Conservation (phyloP, 805 yeast species). For the Ascoidea asiatica region DNA sequence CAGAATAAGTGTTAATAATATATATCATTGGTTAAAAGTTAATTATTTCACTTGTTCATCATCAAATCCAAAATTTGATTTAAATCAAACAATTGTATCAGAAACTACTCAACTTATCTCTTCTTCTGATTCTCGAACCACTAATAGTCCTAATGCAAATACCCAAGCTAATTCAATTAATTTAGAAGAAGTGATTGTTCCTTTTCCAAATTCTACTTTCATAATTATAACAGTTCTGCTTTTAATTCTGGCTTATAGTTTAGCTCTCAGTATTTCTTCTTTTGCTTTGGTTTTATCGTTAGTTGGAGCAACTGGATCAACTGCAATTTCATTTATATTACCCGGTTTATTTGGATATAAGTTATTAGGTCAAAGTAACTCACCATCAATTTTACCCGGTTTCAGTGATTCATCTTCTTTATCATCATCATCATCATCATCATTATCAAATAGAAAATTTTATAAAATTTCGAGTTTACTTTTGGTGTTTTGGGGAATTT, state of each 20-base stretch:
- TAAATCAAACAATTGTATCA: not conserved
- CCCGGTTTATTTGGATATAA: constrained; percentile 70
- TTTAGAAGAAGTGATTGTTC: constrained; percentile 23
- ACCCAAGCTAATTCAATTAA: not conserved
- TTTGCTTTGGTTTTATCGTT: constrained; percentile 58
- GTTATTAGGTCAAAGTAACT: constrained; percentile 20
- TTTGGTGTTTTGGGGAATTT: constrained; percentile 54
- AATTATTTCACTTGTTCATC: constrained; percentile 1
- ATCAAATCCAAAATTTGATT: constrained; percentile 2
- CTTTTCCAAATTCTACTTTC: constrained; percentile 32
- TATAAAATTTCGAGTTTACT: constrained; percentile 37
- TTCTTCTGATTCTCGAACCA: not conserved
- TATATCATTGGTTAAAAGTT: constrained; percentile 31
- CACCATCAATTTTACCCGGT: not conserved
- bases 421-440: not conserved
- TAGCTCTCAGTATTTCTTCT: constrained; percentile 47
- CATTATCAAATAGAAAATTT: constrained; percentile 15
- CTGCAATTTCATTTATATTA: constrained; percentile 61
- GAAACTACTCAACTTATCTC: constrained; percentile 3
- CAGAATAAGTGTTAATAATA: constrained; percentile 58
- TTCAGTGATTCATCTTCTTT: not conserved
- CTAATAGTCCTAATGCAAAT: not conserved
- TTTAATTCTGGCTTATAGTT: constrained; percentile 31
- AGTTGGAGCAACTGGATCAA: constrained; percentile 78
- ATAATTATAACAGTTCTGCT: constrained; percentile 33